Base-by-base conservation (phyloP, 768 basidiomycete genomes). In the Mycena vitilis region DNA sequence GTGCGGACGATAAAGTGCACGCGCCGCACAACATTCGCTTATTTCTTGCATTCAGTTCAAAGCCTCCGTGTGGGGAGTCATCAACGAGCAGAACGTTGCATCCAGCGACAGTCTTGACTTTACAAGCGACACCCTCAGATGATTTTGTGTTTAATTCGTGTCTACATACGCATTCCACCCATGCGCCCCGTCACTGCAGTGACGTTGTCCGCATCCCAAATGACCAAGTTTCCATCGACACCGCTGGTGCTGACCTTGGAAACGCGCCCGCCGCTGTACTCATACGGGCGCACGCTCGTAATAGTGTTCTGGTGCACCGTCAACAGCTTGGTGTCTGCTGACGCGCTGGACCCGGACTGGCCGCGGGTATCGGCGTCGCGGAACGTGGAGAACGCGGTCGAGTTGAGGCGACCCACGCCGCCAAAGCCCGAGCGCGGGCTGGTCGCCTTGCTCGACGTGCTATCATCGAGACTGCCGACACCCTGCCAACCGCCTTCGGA, bases 241-340 rank as follows among this genome's bases (percentile, higher is more conserved):
- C 96, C 98, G 18, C 91, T 91, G 22, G 96, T 98, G 78, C 93
- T 95, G 68, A 99, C 91, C 74, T 87, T 88, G 54, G 80, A 83
- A 6, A 98, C 91, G 2, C 81, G 80, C 0, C 88, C 90, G 15
- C 83, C 85, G 4, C 74, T 71, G 2, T 81, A 83, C 69, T 91
- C 91, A 75, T 93, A 98, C 34, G 93, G 82, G 64, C 95, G 83
- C 47, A 99, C 85, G 72, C 86, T 91, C n/a, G 95, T 98, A 80
- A 99, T 98, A 44, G 96, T 98, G 83, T 99, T 99, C 86, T 99
- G 98, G 77, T 99, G 98, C 57, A 98, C 87, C 16, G 98, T 99
- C 75, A 87, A 81, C 59, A 97, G 81, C 76, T 96, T 94, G 4
- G 93, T 94, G 74, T 92, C 90, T 53, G 72, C 73, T 40, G 80